A percentile compares a stretch with the other conserved stretches of the same genome.
Evolutionary conservation across 23 red algal genomes (phyloP).

Genomic region (Gracilariopsis chorda): DNA sequence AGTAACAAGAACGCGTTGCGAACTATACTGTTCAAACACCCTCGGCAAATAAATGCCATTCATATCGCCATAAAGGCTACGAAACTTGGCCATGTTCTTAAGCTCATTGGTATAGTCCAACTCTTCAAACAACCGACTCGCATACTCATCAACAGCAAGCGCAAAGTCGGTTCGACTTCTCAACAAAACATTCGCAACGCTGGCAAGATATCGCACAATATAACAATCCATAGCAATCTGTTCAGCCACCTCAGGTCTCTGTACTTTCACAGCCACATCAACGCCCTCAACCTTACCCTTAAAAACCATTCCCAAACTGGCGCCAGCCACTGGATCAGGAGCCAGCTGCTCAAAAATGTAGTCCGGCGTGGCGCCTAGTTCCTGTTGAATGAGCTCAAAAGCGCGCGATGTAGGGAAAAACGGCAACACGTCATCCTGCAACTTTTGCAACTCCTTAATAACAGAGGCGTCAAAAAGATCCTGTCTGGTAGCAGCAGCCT

Average conservation of each 20-base stretch:
- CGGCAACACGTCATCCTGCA: slow-evolving; percentile 72
- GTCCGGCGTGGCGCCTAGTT: slow-evolving; percentile 66
- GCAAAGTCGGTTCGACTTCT: slow-evolving; percentile 50
- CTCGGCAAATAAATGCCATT: slow-evolving; percentile 73
- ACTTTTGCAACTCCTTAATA: slow-evolving; percentile 72
- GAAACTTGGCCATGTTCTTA: slow-evolving; percentile 83
- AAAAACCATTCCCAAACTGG: slow-evolving; percentile 86
- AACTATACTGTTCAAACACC: slow-evolving; percentile 75
- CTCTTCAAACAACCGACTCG: slow-evolving; percentile 87
- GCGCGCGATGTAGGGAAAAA: slow-evolving; percentile 67
- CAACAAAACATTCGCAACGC: slow-evolving; percentile 14
- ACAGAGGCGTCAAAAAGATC: slow-evolving; percentile 71
- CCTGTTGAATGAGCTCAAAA: slow-evolving; percentile 68
- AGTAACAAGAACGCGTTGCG: slow-evolving; percentile 79
- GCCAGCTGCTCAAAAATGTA: slow-evolving; percentile 75
- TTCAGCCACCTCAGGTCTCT: slow-evolving; percentile 87
- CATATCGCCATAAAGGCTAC: slow-evolving; percentile 51
- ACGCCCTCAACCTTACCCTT: slow-evolving; percentile 32
- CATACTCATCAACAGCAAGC: slow-evolving; percentile 88
- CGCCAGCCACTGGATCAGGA: slow-evolving; percentile 66
- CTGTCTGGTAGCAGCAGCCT: slow-evolving; percentile 76
- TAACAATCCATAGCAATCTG: slow-evolving; percentile 82
- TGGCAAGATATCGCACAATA: slow-evolving; percentile 71
- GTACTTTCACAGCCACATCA: slow-evolving; percentile 88
- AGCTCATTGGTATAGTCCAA: slow-evolving; percentile 80